Evolutionary conservation across 148 eudicot genomes (phyloP), one percentile per base, ranked within the genome.

Genomic region (Selenicereus undatus): DNA sequence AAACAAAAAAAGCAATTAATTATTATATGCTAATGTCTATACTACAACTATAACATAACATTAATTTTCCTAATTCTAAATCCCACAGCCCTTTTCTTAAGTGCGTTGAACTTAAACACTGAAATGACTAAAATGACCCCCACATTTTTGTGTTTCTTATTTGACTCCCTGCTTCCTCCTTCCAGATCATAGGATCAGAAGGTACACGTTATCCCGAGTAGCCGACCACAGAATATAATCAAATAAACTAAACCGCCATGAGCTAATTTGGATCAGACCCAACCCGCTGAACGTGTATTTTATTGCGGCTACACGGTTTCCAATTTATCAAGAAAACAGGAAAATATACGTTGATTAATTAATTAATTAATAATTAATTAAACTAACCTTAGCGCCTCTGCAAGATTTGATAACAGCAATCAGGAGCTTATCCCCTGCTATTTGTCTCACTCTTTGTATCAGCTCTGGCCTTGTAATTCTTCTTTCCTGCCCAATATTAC

Each of bases 341-440:
- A 39, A 39, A 39, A 14, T 30, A 11, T 43, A 35, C 16, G 8
- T 14, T 50, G 16, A 75, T 50, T 81, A 16, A 45, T 24, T 11
- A 58, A n/a, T 45, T 50, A 6, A 29, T 30, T 43, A 51, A 12
- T 43, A 51, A 12, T 30, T 30, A 32, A 32, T 32, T 2, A 70
- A 39, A 77, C 26, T 39, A 27, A 81, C 82, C 87, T 70, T 81
- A 56, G 16, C 39, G 64, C 56, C 76, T 81, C 79, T 84, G 69
- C 85, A 84, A 21, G 87, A 81, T 78, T 83, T 87, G 29, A 89
- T 86, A 1, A 86, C 86, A 64, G 85, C 45, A 4, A 77, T 76
- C 36, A 90, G 74, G 22, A 88, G 70, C 71, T 81, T 76, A 81
- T 90, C 90, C 52, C 90, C 90, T 13, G 89, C 90, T 20, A 88